Percentiles rank a stretch among this genome's conserved stretches.
Evolutionary conservation across 441 rosid genomes (phyloP).

Genomic region (Metrosideros polymorpha): DNA sequence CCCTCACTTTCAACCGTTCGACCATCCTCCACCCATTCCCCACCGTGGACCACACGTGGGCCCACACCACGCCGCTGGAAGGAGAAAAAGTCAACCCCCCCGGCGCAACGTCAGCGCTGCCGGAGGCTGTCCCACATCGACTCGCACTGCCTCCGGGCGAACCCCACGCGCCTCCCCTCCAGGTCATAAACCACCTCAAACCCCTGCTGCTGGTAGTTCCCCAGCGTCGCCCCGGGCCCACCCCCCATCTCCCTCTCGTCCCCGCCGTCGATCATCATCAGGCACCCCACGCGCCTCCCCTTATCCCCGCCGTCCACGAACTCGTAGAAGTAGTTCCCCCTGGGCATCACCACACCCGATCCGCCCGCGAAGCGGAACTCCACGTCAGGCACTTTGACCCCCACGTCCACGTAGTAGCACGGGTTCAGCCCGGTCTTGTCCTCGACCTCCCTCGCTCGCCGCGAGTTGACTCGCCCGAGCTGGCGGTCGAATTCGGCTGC

Average conservation of each 20-base stretch:
- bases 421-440: slow-evolving; percentile 68
- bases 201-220: slow-evolving; percentile 95
- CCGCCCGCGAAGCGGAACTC: slow-evolving; percentile 58
- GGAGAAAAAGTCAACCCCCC: background rate
- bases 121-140: slow-evolving; percentile 74
- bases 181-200: slow-evolving; percentile 91
- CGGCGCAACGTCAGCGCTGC: slow-evolving; percentile 20
- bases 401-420: slow-evolving; percentile 50
- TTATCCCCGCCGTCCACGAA: slow-evolving; percentile 54
- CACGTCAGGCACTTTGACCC: slow-evolving; percentile 35
- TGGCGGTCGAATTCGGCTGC: slow-evolving; percentile 57
- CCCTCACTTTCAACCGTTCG: background rate
- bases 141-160: slow-evolving; percentile 75
- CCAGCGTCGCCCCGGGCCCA: slow-evolving; percentile 79
- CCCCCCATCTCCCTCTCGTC: slow-evolving; percentile 62
- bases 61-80: background rate
- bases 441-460: slow-evolving; percentile 60
- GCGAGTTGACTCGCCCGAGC: slow-evolving; percentile 40
- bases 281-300: slow-evolving; percentile 63
- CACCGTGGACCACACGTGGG: background rate
- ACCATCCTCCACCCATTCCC: background rate
- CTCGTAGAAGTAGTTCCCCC: slow-evolving; percentile 67
- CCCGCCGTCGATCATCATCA: slow-evolving; percentile 94
- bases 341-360: slow-evolving; percentile 69
- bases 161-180: slow-evolving; percentile 65